Percentiles rank a stretch among this genome's conserved stretches.
phyloP scores from a whole-genome alignment of 208 protist species.

The Crithidia fasciculata region DNA sequence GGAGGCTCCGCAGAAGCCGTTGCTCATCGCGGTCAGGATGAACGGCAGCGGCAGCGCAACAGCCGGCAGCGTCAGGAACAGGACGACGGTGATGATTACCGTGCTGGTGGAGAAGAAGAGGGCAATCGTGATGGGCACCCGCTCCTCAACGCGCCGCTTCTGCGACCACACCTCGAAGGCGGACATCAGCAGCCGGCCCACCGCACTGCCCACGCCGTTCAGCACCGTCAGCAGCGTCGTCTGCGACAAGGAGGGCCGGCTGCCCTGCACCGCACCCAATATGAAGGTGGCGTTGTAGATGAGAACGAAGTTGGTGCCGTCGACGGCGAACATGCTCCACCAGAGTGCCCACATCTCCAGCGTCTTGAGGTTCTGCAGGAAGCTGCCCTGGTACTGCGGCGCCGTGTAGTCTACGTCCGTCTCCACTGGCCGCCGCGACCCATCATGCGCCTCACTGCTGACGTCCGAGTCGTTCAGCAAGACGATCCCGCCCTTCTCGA shows the following conservation, averaged over 20 bases:
- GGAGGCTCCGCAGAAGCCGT: conserved; percentile 56
- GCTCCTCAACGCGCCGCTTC: conserved; percentile 43
- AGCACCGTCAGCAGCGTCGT: conserved; percentile 51
- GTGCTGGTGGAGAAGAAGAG: conserved; percentile 42
- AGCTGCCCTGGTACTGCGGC: conserved; percentile 60
- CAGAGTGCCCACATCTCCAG: conserved; percentile 46
- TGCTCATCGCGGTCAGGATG: conserved; percentile 55
- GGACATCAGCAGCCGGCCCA: conserved; percentile 50
- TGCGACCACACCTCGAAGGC: conserved; percentile 59
- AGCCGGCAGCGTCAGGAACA: conserved; percentile 43
- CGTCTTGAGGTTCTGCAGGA: conserved; percentile 42
- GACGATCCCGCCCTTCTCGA: background rate
- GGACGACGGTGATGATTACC: conserved; percentile 45
- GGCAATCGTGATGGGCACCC: conserved; percentile 54
- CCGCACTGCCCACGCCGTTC: conserved; percentile 56
- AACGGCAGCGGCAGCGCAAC: conserved; percentile 51
- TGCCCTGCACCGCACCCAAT: conserved; percentile 39
- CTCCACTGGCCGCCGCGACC: conserved; percentile 1
- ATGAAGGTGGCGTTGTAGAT: conserved; percentile 62
- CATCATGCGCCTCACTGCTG: background rate
- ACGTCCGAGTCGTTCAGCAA: background rate
- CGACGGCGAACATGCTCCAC: conserved; percentile 44
- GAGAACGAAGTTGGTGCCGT: conserved; percentile 51
- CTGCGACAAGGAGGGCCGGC: conserved; percentile 21
- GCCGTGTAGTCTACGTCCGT: conserved; percentile 66